Evolutionary conservation across 2,329 filamentous ascomycete genomes (phyloP).

Genomic region (Botryosphaeria dothidea): DNA sequence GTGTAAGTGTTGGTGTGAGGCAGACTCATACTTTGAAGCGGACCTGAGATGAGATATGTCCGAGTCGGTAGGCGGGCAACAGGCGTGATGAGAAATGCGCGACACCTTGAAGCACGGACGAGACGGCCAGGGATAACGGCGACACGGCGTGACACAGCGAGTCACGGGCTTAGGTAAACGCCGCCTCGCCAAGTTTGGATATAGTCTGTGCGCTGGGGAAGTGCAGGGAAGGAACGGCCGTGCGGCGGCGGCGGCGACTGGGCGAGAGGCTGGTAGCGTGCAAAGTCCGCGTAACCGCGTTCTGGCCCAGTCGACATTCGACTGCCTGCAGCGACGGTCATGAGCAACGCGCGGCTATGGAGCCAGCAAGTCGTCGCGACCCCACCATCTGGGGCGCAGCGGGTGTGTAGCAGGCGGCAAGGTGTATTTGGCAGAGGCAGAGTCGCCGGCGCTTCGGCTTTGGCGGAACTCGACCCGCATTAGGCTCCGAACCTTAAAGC

Average conservation of each 20-base stretch:
- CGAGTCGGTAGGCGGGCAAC: not conserved
- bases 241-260: not conserved
- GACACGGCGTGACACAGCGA: not conserved
- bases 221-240: not conserved
- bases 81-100: not conserved
- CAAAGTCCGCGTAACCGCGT: not conserved
- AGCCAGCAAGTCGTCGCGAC: not conserved
- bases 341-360: not conserved
- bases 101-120: not conserved
- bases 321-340: not conserved
- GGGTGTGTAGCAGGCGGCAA: slow-evolving; percentile 1
- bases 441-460: not conserved
- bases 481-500: slow-evolving; percentile 14
- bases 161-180: not conserved
- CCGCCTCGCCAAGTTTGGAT: not conserved
- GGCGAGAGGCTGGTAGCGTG: not conserved
- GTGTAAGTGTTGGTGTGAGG: not conserved
- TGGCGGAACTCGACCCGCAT: slow-evolving; percentile 11
- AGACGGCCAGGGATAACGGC: not conserved
- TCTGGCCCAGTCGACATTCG: not conserved
- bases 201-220: not conserved
- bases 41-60: not conserved
- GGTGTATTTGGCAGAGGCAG: not conserved
- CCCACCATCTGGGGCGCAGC: not conserved
- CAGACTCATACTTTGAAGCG: not conserved